Evolutionary conservation across 169 alveolate species (phyloP).

Genomic region (Toxoplasma gondii): DNA sequence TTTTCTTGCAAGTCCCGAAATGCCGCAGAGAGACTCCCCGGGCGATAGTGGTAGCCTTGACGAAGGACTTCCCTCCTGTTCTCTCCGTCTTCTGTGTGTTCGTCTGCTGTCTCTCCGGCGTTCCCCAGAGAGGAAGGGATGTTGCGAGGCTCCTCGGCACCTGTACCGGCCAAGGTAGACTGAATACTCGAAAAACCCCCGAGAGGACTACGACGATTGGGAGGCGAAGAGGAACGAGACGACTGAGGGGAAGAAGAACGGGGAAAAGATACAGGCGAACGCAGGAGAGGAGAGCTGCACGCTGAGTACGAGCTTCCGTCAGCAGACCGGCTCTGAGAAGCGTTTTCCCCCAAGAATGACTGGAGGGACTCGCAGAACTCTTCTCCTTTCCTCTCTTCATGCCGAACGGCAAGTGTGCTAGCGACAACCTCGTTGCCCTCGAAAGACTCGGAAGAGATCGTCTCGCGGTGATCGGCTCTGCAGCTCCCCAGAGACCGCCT

Average conservation of each 20-base stretch:
- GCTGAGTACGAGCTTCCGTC: background rate
- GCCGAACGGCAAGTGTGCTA: background rate
- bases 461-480: background rate
- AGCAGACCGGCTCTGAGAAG: background rate
- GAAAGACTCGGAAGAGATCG: background rate
- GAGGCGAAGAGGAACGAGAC: background rate
- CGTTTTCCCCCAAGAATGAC: background rate
- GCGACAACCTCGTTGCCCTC: background rate
- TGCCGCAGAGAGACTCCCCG: background rate
- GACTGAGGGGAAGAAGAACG: background rate
- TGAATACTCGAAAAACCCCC: background rate
- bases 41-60: background rate
- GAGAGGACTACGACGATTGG: background rate
- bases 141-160: background rate
- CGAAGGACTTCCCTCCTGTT: background rate
- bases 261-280: background rate
- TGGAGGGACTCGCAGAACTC: background rate
- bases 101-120: too few relatives aligned
- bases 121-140: too few relatives aligned
- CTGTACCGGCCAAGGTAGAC: background rate
- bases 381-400: background rate
- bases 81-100: too few relatives aligned
- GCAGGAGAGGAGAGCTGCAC: conserved; percentile 28
- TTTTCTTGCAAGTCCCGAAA: background rate
- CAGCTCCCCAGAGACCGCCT: background rate